phyloP scores from a whole-genome alignment of 2,329 filamentous ascomycete genomes.

The Teratosphaeria gauchensis region DNA sequence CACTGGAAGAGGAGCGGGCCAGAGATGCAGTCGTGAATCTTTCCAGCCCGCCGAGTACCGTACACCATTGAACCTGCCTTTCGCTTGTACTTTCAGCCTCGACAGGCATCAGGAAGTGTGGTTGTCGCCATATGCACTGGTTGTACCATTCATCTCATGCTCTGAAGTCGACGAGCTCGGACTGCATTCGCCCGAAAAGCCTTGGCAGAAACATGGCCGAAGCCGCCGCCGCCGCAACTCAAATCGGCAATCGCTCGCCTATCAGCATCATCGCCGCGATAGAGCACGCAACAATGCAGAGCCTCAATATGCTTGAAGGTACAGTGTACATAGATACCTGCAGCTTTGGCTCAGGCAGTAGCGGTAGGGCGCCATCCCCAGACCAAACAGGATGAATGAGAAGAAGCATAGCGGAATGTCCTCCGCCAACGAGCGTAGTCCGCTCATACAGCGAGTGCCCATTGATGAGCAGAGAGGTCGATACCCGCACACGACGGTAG shows the following conservation, averaged over 20 bases:
- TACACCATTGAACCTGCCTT: neutral
- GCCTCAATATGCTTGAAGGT: neutral
- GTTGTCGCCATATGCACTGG: neutral
- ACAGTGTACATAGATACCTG: neutral
- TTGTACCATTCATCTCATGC: neutral
- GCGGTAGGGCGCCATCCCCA: neutral
- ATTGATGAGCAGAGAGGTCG: slow-evolving; percentile 42
- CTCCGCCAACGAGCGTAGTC: slow-evolving; percentile 48
- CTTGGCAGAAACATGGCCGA: neutral
- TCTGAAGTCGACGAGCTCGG: neutral
- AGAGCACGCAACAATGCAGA: neutral
- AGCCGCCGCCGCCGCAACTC: neutral
- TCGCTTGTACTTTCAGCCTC: neutral
- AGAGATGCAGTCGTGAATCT: neutral
- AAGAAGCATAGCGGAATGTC: slow-evolving; percentile 26
- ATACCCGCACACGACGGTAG: slow-evolving; percentile 35
- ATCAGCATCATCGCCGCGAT: neutral
- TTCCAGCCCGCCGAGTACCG: neutral
- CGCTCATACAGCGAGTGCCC: slow-evolving; percentile 55
- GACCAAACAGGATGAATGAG: slow-evolving; percentile 2
- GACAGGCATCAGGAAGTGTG: neutral
- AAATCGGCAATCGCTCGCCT: neutral
- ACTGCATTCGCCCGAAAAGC: neutral
- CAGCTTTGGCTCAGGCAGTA: neutral
- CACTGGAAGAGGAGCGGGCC: neutral